Conservation (phyloP, 2,329 filamentous ascomycete genomes). For the Teratosphaeria destructans region DNA sequence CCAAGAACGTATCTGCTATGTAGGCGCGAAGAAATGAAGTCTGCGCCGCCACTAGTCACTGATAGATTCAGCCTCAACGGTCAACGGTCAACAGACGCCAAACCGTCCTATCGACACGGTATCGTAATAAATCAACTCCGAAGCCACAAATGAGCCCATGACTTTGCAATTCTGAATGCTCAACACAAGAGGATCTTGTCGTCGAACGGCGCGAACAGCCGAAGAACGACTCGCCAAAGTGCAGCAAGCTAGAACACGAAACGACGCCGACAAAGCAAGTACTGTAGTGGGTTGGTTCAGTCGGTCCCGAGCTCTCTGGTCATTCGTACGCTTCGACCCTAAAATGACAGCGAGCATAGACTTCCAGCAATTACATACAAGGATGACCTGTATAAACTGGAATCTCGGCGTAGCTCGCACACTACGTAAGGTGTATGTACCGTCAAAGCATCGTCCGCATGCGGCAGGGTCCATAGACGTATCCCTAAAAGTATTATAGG, state of each 20-base stretch:
- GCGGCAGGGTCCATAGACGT: background rate
- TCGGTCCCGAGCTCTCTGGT: background rate
- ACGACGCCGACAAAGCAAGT: background rate
- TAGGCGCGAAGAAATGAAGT: background rate
- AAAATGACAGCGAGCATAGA: background rate
- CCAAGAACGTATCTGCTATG: background rate
- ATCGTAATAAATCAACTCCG: too few species aligned
- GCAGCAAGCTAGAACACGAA: background rate
- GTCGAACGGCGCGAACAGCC: background rate
- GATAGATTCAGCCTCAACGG: background rate
- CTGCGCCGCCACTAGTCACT: background rate
- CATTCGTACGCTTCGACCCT: background rate
- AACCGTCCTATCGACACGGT: background rate
- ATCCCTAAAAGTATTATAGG: background rate
- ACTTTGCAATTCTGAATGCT: background rate
- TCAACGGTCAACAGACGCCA: background rate
- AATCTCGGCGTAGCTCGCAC: background rate
- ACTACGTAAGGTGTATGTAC: background rate
- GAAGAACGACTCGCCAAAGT: background rate
- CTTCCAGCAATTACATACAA: background rate
- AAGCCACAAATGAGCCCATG: background rate
- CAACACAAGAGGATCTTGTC: background rate
- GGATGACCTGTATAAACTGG: background rate
- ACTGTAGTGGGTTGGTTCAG: background rate
- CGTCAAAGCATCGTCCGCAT: background rate